Base-by-base conservation (phyloP, 495 filamentous ascomycete species). In the Xylaria intraflava region DNA sequence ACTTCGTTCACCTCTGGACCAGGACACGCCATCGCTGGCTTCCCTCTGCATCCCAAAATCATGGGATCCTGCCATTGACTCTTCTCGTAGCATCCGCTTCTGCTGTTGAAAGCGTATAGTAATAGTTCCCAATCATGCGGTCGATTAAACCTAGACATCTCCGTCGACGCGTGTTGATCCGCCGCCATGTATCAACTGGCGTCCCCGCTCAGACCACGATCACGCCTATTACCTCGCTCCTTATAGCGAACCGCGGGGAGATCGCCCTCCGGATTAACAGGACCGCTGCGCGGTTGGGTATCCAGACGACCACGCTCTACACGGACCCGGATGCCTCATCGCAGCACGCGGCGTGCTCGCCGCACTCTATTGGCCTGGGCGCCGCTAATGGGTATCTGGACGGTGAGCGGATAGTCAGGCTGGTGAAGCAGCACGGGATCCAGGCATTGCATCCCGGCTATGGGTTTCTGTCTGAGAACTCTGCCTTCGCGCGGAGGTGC, bases 181-280 rank as follows among this genome's bases (percentile, higher is more conserved):
- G 58, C 42, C 64, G 64, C 49, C 54, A 60, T 40, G 49, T 60
- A 38, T 54, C 61, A 35, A 58, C 65, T 44, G 56, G 38, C 53
- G 62, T 69, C 20, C 55, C 64, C n/a, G 42, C 56, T 27, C 56
- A 61, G 11, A 58, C 68, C 9, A 48, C 57, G 20, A 57, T 71
- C 6, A 69, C 61, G 6, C 81, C 89, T 10, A 76, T 97, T 50
- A 84, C 85, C 42, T 95, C 90, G 14, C 85, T 97, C 44, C 75
- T 97, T 0, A 97, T 99, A 64, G 93, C 93, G 14, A 99, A 99
- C 65, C 83, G 93, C 58, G 93, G 93, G 55, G 93, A 99, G 67
- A 99, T 99, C 63, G 94, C 93, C 48, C 75, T 97, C 77, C 86
- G 93, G 53, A 91, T 99, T 48, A 83, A 87, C 46, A 83, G 83